Percentiles rank a stretch among this genome's conserved stretches.
These are phyloP conservation scores for Aspergillus aculeatus DNA, from an alignment of 2,329 filamentous ascomycete genomes.

Conservation along the genomic window DNA sequence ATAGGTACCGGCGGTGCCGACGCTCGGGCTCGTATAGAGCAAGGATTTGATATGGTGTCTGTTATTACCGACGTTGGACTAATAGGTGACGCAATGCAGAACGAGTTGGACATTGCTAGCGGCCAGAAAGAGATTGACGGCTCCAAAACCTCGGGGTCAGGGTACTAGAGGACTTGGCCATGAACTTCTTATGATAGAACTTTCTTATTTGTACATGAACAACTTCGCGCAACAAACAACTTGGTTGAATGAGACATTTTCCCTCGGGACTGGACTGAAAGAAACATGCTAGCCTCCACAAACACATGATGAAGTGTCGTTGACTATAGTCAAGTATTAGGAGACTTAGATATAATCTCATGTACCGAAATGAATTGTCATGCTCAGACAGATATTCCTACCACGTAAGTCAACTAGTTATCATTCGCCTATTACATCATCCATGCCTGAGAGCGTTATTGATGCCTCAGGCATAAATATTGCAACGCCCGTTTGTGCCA, in stretches of 20 bases:
- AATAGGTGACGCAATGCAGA: constrained; percentile 33
- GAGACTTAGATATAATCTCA: no score
- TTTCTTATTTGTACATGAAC: not conserved
- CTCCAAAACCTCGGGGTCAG: not conserved
- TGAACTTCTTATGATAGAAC: not conserved
- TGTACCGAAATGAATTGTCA: no score
- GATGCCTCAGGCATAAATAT: no score
- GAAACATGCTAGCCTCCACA: no score
- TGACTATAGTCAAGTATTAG: no score
- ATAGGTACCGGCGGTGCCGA: constrained; percentile 36
- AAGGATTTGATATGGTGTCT: constrained; percentile 45
- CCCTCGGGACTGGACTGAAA: no score
- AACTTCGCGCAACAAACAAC: not conserved
- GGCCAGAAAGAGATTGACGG: constrained; percentile 15
- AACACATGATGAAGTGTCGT: no score
- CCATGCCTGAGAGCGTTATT: no score
- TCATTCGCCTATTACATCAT: no score
- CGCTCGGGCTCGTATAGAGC: constrained; percentile 31
- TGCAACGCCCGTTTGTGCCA: no score
- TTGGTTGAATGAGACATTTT: not conserved
- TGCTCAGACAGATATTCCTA: no score
- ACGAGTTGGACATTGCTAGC: constrained; percentile 32
- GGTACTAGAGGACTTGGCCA: not conserved
- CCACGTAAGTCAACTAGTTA: no score
- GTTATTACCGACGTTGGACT: constrained; percentile 39